Evolutionary conservation across 2,329 filamentous ascomycete species (phyloP), one percentile per base, ranked within the genome.

Genomic region (Diplodia corticola): DNA sequence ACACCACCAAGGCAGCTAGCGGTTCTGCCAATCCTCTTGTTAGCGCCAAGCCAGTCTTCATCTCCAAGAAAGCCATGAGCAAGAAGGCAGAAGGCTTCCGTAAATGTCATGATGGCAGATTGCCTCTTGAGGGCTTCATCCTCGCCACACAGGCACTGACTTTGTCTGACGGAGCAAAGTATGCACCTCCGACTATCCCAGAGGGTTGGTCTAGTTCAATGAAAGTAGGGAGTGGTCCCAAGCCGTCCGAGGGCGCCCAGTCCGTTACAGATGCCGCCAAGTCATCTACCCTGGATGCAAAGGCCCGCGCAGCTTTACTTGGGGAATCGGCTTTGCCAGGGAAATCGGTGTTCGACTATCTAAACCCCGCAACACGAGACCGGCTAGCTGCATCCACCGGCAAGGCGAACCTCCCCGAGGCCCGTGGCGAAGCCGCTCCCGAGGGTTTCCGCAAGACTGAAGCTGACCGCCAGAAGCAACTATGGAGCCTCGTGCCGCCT

Each of bases 331-430:
- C 87, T 40, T 81, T 98, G 0, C 93, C 93, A 0, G 92, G 92
- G 0, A 97, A 98, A 80, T 98, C 95, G 0, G 89, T 99, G 2
- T 99, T 98, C 76, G 93, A 98, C 78, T 99, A 91, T 77, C 85
- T 99, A 70, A 91, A 91, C 0, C 84, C 91, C 0, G 85, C 90
- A 37, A 88, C 91, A 3, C 88, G 95, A 68, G 89, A 94, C 61
- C 87, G 89, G 28, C 85, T 99, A 51, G 92, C 85, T 3, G 84
- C 87, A 12, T 88, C 88, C 0, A 92, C 92, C 2, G 93, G 93
- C 1, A 92, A 88, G 66, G 79, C 79, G 2, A 86, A 94, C 73
- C 85, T 99, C 2, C 95, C 95, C 0, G 86, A 88, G 7, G 95
- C 90, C 0, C 81, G 89, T 1, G 88, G 91, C 63, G 91, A 97